Evolutionary conservation across 129 eudicot genomes (phyloP).

Genomic region (Solidago caesia): DNA sequence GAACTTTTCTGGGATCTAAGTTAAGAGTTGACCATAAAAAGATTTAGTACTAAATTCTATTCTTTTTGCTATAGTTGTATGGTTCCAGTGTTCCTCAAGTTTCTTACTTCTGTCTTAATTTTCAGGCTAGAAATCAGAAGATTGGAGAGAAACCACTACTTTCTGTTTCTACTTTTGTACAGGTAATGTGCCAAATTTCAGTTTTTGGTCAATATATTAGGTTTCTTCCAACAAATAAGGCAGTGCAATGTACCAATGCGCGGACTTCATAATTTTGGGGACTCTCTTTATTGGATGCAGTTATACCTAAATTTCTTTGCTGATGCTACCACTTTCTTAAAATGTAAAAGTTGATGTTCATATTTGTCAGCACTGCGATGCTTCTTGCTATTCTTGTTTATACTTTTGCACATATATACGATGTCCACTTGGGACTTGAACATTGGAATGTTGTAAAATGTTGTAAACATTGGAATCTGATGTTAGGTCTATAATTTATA

Average conservation of each 20-base stretch:
- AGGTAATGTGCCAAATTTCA: conserved; percentile 45
- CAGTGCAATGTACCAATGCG: neutral
- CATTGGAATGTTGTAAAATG: too few relatives aligned
- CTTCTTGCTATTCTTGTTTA: neutral
- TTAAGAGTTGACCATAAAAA: neutral
- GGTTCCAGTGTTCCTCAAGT: conserved; percentile 10
- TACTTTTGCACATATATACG: too few relatives aligned
- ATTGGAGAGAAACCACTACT: conserved; percentile 94
- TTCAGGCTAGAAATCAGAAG: conserved; percentile 90
- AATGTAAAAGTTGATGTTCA: neutral
- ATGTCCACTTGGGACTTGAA: too few relatives aligned
- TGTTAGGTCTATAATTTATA: neutral
- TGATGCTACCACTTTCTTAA: neutral
- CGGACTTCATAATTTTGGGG: conserved; percentile 21
- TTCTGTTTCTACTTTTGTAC: conserved; percentile 76
- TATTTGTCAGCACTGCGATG: conserved; percentile 8
- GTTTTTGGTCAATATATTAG: conserved; percentile 14
- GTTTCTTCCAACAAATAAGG: conserved; percentile 12
- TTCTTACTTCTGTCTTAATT: conserved; percentile 7
- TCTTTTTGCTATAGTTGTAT: conserved; percentile 5
- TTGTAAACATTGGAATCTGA: too few relatives aligned
- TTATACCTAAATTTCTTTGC: conserved; percentile 6
- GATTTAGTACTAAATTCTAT: conserved; percentile 1
- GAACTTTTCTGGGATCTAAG: neutral
- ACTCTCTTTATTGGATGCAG: conserved; percentile 10